Evolutionary conservation across 2,329 filamentous ascomycete genomes (phyloP), one percentile per base, ranked within the genome.

Genomic region (Aspergillus nomiae): DNA sequence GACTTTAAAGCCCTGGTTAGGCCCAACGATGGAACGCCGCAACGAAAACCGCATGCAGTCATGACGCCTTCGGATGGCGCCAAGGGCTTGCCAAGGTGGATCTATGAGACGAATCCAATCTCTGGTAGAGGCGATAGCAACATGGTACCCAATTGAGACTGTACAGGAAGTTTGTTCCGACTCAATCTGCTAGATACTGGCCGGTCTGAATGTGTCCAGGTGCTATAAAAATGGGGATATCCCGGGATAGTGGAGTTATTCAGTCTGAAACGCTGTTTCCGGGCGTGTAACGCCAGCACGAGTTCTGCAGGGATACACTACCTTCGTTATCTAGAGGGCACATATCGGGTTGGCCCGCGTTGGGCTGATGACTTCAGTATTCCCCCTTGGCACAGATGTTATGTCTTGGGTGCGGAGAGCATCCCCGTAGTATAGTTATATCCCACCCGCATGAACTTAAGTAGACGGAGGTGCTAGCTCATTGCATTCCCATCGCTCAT

Each of bases 21-120:
- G 48, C 30, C 51, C 56, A 58, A 46, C 32, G 26, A 56, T 41
- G 53, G 26, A 59, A 51, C 21, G 30, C 41, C 43, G 41, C 43
- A 19, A 58, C 46, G 50, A 62, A 48, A 46, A 58, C 56, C 38
- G 55, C 41, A 58, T 62, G 60, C 60, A 51, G 51, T n/a, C 41
- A 45, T 63, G 56, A 60, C 51, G 56, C 57, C 51, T 30, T 36
- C 28, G 46, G 59, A 28, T 26, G 9, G 14, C 50, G 64, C 64
- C 64, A 66, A 66, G 64, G 30, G 38, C 24, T n/a, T 34, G 41
- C 48, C 36, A 43, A 46, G 41, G 28, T 56, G 45, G 54, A 59
- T 43, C 54, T n/a, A 60, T 64, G 57, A 60, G 64, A 66, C 61
- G 60, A 56, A 58, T 66, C 63, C 58, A 61, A 65, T 32, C 32